Conservation (phyloP, 2,329 filamentous ascomycete genomes). For the Metarhizium anisopliae region DNA sequence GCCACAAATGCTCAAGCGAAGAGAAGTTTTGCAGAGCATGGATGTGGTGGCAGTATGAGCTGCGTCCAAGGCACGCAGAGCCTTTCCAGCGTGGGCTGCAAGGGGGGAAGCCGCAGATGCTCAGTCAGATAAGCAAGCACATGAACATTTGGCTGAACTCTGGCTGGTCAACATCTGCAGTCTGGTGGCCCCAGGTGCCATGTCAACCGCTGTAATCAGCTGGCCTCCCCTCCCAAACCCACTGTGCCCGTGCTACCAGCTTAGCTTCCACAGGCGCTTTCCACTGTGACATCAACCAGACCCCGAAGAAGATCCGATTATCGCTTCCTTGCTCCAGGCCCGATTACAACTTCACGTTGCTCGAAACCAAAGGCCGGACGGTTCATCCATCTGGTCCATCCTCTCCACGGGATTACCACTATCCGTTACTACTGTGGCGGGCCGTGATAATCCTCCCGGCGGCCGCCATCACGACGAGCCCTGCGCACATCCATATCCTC, state of each 20-base stretch:
- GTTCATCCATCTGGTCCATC: background rate
- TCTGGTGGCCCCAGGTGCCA: no score
- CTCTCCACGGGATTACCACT: conserved; percentile 8
- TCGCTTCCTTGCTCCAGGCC: conserved; percentile 11
- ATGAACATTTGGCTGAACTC: background rate
- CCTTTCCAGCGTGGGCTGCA: background rate
- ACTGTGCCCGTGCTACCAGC: background rate
- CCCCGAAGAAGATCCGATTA: conserved; percentile 21
- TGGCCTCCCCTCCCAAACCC: no score
- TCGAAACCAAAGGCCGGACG: background rate
- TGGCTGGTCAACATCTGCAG: no score
- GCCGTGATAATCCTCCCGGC: conserved; percentile 9
- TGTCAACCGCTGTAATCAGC: no score
- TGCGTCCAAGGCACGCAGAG: background rate
- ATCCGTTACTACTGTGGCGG: conserved; percentile 13
- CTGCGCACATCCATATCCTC: conserved; percentile 8
- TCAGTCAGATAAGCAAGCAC: background rate
- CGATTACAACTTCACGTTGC: background rate
- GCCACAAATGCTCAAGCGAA: background rate
- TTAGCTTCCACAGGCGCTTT: background rate
- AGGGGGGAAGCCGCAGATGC: background rate
- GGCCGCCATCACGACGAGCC: conserved; percentile 14
- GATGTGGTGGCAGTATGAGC: background rate
- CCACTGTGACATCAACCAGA: conserved; percentile 5
- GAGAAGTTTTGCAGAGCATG: background rate